These are phyloP conservation scores for Amaranthus hypochondriacus DNA, from an alignment of 148 eudicot genomes.

Conservation along the genomic window DNA sequence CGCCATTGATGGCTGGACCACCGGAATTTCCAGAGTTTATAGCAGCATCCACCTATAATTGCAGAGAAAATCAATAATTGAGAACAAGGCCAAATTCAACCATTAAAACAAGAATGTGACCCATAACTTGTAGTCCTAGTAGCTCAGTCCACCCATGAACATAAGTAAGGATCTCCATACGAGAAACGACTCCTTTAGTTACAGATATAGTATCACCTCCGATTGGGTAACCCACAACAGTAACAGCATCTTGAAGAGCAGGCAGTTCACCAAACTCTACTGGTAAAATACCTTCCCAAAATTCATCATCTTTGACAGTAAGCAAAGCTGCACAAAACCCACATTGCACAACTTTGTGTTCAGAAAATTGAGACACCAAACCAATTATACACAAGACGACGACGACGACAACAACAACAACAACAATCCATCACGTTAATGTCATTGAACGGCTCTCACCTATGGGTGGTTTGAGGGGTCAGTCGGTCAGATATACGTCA, in stretches of 20 bases:
- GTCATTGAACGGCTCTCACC: too few species aligned
- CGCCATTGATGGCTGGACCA: constrained; percentile 75
- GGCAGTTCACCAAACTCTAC: constrained; percentile 72
- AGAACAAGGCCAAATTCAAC: neutral
- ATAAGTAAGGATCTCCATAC: constrained; percentile 81
- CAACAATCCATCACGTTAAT: neutral
- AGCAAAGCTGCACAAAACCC: constrained; percentile 60
- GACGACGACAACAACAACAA: neutral
- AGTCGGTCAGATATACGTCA: too few species aligned
- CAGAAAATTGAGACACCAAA: neutral
- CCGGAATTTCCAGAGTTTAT: constrained; percentile 91
- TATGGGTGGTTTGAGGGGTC: too few species aligned
- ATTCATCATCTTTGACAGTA: constrained; percentile 73
- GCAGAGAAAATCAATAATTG: neutral
- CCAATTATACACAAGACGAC: neutral
- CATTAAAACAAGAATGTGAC: neutral
- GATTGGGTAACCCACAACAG: constrained; percentile 89
- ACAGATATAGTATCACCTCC: constrained; percentile 96
- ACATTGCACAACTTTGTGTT: neutral
- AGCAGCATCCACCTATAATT: constrained; percentile 73
- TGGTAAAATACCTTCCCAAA: constrained; percentile 81
- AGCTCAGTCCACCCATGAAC: constrained; percentile 87
- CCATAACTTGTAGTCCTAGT: constrained; percentile 71
- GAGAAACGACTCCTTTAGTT: constrained; percentile 89
- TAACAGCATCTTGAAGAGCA: constrained; percentile 85